phyloP scores from a whole-genome alignment of 805 yeast species.

The Wickerhamiella hasegawae region DNA sequence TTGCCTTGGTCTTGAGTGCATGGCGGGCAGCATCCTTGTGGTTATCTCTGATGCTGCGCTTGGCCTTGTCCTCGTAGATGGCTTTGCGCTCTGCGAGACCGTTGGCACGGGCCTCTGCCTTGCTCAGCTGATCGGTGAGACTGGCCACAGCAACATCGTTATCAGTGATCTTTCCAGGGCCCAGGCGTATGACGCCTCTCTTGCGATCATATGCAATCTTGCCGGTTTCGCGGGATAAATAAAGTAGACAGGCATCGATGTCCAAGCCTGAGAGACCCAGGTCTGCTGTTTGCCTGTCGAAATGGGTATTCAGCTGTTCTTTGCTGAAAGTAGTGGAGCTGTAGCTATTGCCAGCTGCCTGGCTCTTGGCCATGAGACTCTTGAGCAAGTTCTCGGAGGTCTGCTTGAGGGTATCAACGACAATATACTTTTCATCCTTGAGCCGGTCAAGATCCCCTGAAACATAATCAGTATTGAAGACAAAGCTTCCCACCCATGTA shows the following conservation, averaged over 20 bases:
- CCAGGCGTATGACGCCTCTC: conserved; percentile 12
- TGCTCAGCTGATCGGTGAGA: conserved; percentile 8
- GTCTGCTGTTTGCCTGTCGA: not conserved
- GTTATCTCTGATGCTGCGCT: conserved; percentile 7
- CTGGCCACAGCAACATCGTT: conserved; percentile 14
- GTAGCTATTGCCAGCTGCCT: conserved; percentile 4
- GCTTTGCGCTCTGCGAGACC: conserved; percentile 4
- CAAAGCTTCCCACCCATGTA: conserved; percentile 6
- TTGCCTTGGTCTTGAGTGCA: conserved; percentile 13
- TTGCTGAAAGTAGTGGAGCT: conserved; percentile 2
- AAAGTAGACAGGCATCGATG: conserved; percentile 14
- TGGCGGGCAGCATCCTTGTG: conserved; percentile 6
- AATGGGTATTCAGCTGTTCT: not conserved
- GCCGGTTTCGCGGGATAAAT: conserved; percentile 14
- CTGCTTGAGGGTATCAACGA: conserved; percentile 9
- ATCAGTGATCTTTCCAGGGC: conserved; percentile 7
- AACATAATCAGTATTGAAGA: conserved; percentile 11
- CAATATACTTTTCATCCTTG: conserved; percentile 16
- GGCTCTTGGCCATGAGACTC: conserved; percentile 2
- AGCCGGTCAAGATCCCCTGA: conserved; percentile 16
- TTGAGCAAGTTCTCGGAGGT: conserved; percentile 7
- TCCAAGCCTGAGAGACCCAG: conserved; percentile 12
- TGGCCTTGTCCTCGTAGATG: conserved; percentile 7
- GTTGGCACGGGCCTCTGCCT: conserved; percentile 1
- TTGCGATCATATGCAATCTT: conserved; percentile 7